Conservation (phyloP, 78 protist species). For the Trichosphaerium sp. region DNA sequence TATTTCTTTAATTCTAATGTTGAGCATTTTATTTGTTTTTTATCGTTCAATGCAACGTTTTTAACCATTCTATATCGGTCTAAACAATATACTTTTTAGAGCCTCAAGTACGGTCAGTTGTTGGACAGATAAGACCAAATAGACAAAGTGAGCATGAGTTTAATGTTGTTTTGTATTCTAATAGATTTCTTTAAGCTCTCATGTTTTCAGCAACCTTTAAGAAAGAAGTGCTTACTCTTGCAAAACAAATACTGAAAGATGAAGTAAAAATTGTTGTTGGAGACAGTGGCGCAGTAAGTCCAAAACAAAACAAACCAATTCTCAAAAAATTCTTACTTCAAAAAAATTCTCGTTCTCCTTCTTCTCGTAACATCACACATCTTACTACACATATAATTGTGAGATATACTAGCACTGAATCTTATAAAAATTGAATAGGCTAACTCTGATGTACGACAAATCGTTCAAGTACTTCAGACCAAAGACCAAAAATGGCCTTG, state of each 20-base stretch:
- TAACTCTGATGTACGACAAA: conserved; percentile 51
- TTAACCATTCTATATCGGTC: too few species aligned
- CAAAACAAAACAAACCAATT: too few species aligned
- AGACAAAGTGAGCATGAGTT: conserved; percentile 24
- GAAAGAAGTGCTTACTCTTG: background rate
- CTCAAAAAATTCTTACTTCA: too few species aligned
- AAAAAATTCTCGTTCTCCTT: background rate
- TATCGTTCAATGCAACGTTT: background rate
- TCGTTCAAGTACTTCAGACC: conserved; percentile 14
- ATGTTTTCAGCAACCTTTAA: conserved; percentile 81
- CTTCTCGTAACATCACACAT: background rate
- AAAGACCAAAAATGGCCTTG: conserved; percentile 48
- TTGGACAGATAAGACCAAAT: conserved; percentile 58
- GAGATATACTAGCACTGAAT: background rate
- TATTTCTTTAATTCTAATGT: too few species aligned
- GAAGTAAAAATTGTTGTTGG: conserved; percentile 10
- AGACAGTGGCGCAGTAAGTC: conserved; percentile 44
- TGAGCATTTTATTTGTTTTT: background rate
- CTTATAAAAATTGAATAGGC: too few species aligned
- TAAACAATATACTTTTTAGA: background rate
- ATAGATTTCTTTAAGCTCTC: conserved; percentile 16
- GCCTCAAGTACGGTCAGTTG: conserved; percentile 53
- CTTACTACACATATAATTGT: background rate
- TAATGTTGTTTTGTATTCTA: background rate
- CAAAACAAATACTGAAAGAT: background rate